Conservation (phyloP, 805 yeast species). For the Komagataella pseudopastoris region DNA sequence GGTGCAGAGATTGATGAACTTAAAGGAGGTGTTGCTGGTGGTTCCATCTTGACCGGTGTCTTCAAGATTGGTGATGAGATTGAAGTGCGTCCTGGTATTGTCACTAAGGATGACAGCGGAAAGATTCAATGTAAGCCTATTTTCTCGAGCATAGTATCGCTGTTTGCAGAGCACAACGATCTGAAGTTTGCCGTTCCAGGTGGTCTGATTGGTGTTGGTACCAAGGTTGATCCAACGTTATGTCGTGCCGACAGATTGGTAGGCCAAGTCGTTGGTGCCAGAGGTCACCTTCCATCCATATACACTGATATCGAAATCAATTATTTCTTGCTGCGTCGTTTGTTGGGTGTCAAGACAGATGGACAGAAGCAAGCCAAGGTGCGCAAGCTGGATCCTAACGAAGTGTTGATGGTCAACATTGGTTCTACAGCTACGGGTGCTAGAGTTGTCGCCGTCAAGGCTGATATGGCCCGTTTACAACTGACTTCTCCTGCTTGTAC, state of each 20-base stretch:
- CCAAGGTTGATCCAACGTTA: constrained; percentile 95
- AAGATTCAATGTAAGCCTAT: constrained; percentile 93
- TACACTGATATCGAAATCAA: constrained; percentile 96
- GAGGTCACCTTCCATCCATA: constrained; percentile 89
- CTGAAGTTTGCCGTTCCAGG: constrained; percentile 99
- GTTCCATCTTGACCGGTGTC: constrained; percentile 94
- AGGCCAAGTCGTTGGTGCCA: constrained; percentile 98
- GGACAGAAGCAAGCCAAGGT: constrained; percentile 96
- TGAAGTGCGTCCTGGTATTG: constrained; percentile 98
- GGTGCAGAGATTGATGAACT: constrained; percentile 95
- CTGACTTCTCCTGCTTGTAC: constrained; percentile 98
- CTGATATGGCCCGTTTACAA: constrained; percentile 97
- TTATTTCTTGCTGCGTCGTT: constrained; percentile 90
- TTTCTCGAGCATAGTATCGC: constrained; percentile 82
- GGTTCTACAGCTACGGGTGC: constrained; percentile 99
- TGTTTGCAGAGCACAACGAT: constrained; percentile 96
- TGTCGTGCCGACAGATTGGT: constrained; percentile 99
- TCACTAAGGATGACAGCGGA: constrained; percentile 79
- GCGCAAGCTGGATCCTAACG: constrained; percentile 85
- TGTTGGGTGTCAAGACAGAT: constrained; percentile 96
- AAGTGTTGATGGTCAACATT: constrained; percentile 96
- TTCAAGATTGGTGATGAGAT: constrained; percentile 95
- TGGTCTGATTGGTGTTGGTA: constrained; percentile 99
- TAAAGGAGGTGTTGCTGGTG: constrained; percentile 99
- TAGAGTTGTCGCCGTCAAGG: constrained; percentile 93